Conservation (phyloP, 306 rosid species). For the Arachis hypogaea region DNA sequence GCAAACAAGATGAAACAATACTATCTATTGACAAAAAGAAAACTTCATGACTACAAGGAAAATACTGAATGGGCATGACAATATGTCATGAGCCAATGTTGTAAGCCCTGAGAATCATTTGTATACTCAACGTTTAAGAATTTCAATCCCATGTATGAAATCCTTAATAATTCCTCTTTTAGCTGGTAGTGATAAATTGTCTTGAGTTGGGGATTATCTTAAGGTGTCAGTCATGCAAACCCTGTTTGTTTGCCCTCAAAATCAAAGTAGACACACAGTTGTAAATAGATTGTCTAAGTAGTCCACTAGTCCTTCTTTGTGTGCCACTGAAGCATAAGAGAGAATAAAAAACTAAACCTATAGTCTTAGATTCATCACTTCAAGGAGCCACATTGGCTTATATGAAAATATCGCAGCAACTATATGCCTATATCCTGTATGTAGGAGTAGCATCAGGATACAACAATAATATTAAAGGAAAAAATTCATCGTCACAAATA, state of each 20-base stretch:
- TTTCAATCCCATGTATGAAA: background rate
- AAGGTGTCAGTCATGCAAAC: background rate
- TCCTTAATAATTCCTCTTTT: background rate
- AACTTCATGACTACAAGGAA: constrained; percentile 4
- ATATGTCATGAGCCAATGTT: background rate
- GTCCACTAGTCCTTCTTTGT: background rate
- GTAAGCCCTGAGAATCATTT: constrained; percentile 6
- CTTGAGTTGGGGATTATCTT: constrained; percentile 2
- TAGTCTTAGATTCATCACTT: background rate
- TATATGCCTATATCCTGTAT: background rate
- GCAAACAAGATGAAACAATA: background rate
- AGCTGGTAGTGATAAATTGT: background rate
- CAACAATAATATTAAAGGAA: constrained; percentile 14
- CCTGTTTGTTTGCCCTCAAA: constrained; percentile 20
- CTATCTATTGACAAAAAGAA: background rate
- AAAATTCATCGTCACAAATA: constrained; percentile 18
- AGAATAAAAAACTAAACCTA: background rate
- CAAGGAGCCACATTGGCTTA: constrained; percentile 10
- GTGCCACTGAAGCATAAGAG: constrained; percentile 2
- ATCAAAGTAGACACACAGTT: background rate
- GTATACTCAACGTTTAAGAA: constrained; percentile 24
- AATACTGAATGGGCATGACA: background rate
- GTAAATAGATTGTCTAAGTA: background rate
- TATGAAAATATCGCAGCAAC: constrained; percentile 21
- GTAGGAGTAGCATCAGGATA: background rate